Conservation (phyloP, 805 yeast genomes). For the Yamadazyma olivae region DNA sequence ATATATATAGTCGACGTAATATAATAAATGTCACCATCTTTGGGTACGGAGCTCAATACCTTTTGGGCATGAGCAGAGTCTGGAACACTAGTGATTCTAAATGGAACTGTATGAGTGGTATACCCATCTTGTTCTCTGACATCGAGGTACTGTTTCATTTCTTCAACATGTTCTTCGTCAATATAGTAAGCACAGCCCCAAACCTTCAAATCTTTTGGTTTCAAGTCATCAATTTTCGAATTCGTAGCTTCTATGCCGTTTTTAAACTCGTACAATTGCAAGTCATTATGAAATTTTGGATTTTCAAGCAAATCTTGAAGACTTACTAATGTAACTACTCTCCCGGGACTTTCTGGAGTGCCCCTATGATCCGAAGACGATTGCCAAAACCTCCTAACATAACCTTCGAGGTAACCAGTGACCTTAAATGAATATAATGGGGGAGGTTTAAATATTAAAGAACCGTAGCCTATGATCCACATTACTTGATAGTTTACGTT, state of each 20-base stretch:
- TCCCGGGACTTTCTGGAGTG: constrained; percentile 79
- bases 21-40: constrained; percentile 24
- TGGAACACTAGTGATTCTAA: constrained; percentile 44
- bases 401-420: constrained; percentile 76
- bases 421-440: constrained; percentile 59
- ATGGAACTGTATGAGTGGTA: constrained; percentile 62
- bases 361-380: constrained; percentile 88
- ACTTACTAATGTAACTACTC: constrained; percentile 81
- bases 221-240: constrained; percentile 19
- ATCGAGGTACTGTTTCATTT: constrained; percentile 69
- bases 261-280: constrained; percentile 31
- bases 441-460: constrained; percentile 87
- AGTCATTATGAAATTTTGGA: constrained; percentile 39
- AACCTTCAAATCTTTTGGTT: constrained; percentile 46
- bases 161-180: constrained; percentile 56
- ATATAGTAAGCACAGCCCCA: constrained; percentile 87
- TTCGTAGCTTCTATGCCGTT: background rate
- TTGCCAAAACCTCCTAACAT: constrained; percentile 86
- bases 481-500: too few species aligned
- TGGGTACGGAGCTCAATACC: constrained; percentile 8
- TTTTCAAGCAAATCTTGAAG: constrained; percentile 48
- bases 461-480: constrained; percentile 92
- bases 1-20: constrained; percentile 70
- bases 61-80: constrained; percentile 3
- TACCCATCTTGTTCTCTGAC: constrained; percentile 89